These are phyloP conservation scores for Solanum ossicruentum DNA, from an alignment of 257 asterid genomes.

Conservation along the genomic window DNA sequence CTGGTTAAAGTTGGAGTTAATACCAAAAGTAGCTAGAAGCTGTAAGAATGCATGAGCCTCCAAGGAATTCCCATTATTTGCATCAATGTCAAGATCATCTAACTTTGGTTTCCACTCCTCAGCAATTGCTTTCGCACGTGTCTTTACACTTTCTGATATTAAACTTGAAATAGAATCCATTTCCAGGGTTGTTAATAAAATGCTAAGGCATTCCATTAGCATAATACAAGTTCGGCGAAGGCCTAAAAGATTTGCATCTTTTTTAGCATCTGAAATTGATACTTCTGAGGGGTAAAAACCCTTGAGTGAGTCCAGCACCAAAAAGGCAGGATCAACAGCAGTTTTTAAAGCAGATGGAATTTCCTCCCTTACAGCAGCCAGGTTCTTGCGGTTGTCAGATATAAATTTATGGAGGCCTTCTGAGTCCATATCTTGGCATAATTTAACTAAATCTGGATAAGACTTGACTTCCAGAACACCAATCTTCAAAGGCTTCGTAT, in stretches of 20 bases:
- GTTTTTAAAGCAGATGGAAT: constrained; percentile 72
- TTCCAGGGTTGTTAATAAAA: constrained; percentile 30
- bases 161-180: constrained; percentile 24
- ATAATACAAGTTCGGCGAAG: constrained; percentile 90
- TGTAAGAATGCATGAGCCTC: constrained; percentile 99
- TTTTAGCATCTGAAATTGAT: constrained; percentile 55
- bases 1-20: constrained; percentile 75
- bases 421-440: constrained; percentile 82
- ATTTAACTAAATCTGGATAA: constrained; percentile 67
- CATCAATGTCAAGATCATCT: constrained; percentile 82
- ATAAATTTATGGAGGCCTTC: constrained; percentile 88
- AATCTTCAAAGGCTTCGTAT: constrained; percentile 19
- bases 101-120: constrained; percentile 93
- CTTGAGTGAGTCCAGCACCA: constrained; percentile 75
- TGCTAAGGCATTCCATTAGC: constrained; percentile 95
- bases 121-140: constrained; percentile 76
- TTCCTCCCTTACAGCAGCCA: constrained; percentile 71
- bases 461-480: constrained; percentile 37
- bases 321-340: constrained; percentile 65
- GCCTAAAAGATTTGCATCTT: constrained; percentile 77
- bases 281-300: constrained; percentile 64
- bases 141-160: constrained; percentile 48
- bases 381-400: constrained; percentile 91
- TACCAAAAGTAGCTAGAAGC: constrained; percentile 83
- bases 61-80: constrained; percentile 84